A percentile compares a stretch with the other conserved stretches of the same genome.
Evolutionary conservation across 2,329 filamentous ascomycete species (phyloP).

Genomic region (Cordyceps sp.): DNA sequence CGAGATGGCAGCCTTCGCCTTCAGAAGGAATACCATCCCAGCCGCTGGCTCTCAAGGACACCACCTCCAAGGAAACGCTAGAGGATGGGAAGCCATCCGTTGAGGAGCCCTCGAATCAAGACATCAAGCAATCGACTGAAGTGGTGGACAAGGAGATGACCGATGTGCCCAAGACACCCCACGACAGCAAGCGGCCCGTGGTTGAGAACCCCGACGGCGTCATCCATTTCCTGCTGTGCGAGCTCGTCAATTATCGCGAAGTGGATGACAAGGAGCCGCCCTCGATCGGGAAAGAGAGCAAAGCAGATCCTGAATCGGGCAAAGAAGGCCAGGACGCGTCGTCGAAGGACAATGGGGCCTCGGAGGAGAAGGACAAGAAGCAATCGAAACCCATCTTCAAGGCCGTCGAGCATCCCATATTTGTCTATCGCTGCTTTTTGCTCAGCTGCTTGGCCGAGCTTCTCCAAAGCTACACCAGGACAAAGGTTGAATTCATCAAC

Average conservation of each 20-base stretch:
- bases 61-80: constrained; percentile 9
- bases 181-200: constrained; percentile 64
- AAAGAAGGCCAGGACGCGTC: constrained; percentile 10
- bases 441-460: constrained; percentile 85
- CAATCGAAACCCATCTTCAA: constrained; percentile 63
- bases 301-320: constrained; percentile 15
- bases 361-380: constrained; percentile 44
- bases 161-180: constrained; percentile 44
- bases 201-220: constrained; percentile 91
- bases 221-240: constrained; percentile 84
- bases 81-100: constrained; percentile 4
- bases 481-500: constrained; percentile 98
- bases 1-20: constrained; percentile 33
- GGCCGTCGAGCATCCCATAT: constrained; percentile 83
- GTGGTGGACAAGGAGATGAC: constrained; percentile 39
- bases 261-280: constrained; percentile 67
- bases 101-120: constrained; percentile 12
- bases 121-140: constrained; percentile 46
- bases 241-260: constrained; percentile 80
- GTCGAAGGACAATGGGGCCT: constrained; percentile 12
- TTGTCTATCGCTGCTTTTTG: constrained; percentile 90
- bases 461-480: constrained; percentile 77
- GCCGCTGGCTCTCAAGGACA: constrained; percentile 25
- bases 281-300: constrained; percentile 23
- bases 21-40: constrained; percentile 17